These are phyloP conservation scores for Leccinum disarticulatum DNA, from an alignment of 768 basidiomycete species.

Conservation along the genomic window DNA sequence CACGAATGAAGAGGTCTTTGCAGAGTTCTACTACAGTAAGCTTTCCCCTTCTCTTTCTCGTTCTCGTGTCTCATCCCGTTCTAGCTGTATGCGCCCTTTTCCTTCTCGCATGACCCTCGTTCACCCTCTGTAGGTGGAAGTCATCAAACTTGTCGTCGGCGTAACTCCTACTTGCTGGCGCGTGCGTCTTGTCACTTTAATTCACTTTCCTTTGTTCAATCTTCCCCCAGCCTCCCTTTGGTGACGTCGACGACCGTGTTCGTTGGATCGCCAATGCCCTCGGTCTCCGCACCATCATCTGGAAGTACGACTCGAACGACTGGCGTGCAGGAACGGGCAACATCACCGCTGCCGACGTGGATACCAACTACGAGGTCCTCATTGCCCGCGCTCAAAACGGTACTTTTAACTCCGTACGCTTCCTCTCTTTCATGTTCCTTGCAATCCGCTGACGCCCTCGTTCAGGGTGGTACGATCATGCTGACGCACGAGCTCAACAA, in stretches of 20 bases:
- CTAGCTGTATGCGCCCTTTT: conserved; percentile 24
- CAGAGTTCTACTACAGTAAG: conserved; percentile 75
- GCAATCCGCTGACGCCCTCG: not conserved
- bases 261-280: conserved; percentile 67
- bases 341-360: conserved; percentile 45
- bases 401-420: conserved; percentile 38
- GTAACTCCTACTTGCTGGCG: conserved; percentile 63
- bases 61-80: conserved; percentile 2
- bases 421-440: no score
- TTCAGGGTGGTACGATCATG: conserved; percentile 49
- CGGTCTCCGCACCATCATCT: conserved; percentile 69
- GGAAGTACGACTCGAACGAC: conserved; percentile 71
- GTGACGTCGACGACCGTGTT: conserved; percentile 75
- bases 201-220: not conserved
- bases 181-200: conserved; percentile 31
- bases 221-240: conserved; percentile 54
- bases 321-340: conserved; percentile 60
- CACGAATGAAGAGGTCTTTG: conserved; percentile 64
- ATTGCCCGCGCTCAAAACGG: conserved; percentile 46
- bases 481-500: conserved; percentile 61
- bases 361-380: conserved; percentile 54
- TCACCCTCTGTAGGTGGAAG: conserved; percentile 40
- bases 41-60: not conserved
- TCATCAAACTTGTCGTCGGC: conserved; percentile 53
- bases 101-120: not conserved